These are phyloP conservation scores for Arctium lappa DNA, from an alignment of 129 eudicot genomes.

Conservation along the genomic window DNA sequence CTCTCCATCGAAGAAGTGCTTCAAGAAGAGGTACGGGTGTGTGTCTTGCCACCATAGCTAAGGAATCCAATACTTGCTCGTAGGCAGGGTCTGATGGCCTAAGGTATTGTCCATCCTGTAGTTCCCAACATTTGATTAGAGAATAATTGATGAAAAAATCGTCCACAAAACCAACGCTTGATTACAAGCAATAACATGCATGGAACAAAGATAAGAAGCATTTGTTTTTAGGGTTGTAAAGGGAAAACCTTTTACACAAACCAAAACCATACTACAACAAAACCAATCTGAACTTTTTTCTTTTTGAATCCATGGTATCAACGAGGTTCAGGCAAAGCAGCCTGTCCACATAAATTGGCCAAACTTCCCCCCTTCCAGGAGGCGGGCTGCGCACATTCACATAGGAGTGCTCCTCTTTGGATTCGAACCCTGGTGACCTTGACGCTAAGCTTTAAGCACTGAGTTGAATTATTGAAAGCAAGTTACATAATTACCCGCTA, in stretches of 20 bases:
- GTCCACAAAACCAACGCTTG: neutral
- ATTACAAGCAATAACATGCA: conserved; percentile 5
- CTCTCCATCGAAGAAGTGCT: conserved; percentile 98
- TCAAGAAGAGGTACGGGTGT: conserved; percentile 96
- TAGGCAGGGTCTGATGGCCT: conserved; percentile 98
- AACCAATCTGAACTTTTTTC: too few relatives aligned
- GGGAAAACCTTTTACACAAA: neutral
- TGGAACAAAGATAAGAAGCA: neutral
- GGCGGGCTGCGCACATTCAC: too few relatives aligned
- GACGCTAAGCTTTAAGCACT: too few relatives aligned
- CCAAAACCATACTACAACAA: too few relatives aligned
- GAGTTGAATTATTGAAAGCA: neutral
- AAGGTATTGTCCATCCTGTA: conserved; percentile 99
- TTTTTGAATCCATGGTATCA: too few relatives aligned
- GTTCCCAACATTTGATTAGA: conserved; percentile 1
- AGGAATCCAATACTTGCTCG: conserved; percentile 95
- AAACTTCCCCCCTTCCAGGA: too few relatives aligned
- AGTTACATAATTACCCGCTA: neutral
- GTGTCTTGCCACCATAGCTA: conserved; percentile 99
- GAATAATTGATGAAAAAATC: neutral
- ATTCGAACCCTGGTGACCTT: too few relatives aligned
- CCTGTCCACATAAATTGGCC: too few relatives aligned
- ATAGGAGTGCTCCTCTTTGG: too few relatives aligned
- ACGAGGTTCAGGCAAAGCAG: too few relatives aligned
- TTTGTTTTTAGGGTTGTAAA: conserved; percentile 3